Base-by-base conservation (phyloP, 2,329 filamentous ascomycete species). In the Neurospora sp. region DNA sequence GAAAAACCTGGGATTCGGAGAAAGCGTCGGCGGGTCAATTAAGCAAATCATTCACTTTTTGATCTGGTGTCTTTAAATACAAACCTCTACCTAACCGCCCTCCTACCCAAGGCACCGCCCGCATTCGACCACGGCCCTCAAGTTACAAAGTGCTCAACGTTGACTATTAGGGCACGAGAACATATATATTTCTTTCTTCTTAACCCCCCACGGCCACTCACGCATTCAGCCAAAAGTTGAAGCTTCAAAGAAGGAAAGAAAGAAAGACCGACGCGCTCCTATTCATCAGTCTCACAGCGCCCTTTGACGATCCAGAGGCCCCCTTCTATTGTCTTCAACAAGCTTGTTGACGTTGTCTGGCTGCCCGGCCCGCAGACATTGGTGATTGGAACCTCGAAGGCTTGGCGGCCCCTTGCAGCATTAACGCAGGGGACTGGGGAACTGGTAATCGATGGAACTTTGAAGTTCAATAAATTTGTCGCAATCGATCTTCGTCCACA, bases 21-120 rank as follows among this genome's bases (percentile, higher is more conserved):
- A 33, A 43, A 66, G 69, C 67, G 68, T 71, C 68, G 70, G 69
- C 69, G 72, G 72, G 71, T 74, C 73, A 74, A 74, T 74, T 74
- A 74, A 74, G 74, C 73, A 74, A 74, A 71, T 72, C 70, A 70
- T 36, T 33, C 28, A 4, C 52, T 12, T 17, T 62, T 62, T 33
- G 23, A 12, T 17, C 6, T 8, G 46, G 46, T 57, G 23, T 57
- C 23, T 15, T 23, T 5, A 52, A 52, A 52, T 52, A 52, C 10
- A 19, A 8, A 40, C 15, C 41, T n/a, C 17, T 43, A n/a, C 17
- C 6, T 33, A 40, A 12, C 12, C 15, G 4, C 12, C 8, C 28
- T 33, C 28, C 28, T 46, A 46, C 10, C 43, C 43, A 28, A 52
- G 19, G 3, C 43, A 23, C 46, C 23, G 46, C 19, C 46, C 46